Conservation (phyloP, 495 filamentous ascomycete genomes). For the Lophium mytilinum region DNA sequence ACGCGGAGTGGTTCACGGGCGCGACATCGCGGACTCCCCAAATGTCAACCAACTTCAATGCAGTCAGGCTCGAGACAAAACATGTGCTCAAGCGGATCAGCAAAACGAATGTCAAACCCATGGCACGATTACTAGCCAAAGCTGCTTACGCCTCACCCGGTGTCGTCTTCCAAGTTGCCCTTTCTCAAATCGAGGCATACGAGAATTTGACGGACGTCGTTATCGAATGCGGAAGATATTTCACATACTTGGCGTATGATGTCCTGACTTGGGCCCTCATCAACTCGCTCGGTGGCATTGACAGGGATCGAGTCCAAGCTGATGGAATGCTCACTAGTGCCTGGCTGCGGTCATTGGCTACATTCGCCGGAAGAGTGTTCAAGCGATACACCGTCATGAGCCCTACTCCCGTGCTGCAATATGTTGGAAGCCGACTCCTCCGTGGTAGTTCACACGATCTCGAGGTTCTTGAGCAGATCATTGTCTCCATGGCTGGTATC, state of each 20-base stretch:
- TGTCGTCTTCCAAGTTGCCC: conserved; percentile 79
- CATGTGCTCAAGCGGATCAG: conserved; percentile 78
- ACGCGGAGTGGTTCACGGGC: conserved; percentile 71
- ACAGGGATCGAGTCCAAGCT: conserved; percentile 68
- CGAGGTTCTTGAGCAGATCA: conserved; percentile 78
- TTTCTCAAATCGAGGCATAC: conserved; percentile 83
- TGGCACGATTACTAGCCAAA: conserved; percentile 81
- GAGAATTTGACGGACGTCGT: conserved; percentile 87
- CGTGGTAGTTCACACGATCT: conserved; percentile 79
- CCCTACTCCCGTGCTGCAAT: conserved; percentile 76
- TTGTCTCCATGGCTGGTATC: conserved; percentile 87
- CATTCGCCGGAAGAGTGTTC: conserved; percentile 82
- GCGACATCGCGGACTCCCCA: conserved; percentile 43
- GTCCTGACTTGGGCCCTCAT: conserved; percentile 84
- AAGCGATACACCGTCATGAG: conserved; percentile 76
- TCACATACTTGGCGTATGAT: conserved; percentile 86
- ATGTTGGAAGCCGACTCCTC: conserved; percentile 70
- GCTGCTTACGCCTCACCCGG: conserved; percentile 79
- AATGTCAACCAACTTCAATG: conserved; percentile 73
- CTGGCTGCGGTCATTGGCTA: conserved; percentile 79
- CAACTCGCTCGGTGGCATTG: conserved; percentile 65
- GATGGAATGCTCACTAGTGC: conserved; percentile 78
- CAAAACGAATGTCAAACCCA: conserved; percentile 71
- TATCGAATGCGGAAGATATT: conserved; percentile 87
- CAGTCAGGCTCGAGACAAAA: conserved; percentile 66